Base-by-base conservation (phyloP, 805 yeast species). In the Wickerhamiella parazyma region DNA sequence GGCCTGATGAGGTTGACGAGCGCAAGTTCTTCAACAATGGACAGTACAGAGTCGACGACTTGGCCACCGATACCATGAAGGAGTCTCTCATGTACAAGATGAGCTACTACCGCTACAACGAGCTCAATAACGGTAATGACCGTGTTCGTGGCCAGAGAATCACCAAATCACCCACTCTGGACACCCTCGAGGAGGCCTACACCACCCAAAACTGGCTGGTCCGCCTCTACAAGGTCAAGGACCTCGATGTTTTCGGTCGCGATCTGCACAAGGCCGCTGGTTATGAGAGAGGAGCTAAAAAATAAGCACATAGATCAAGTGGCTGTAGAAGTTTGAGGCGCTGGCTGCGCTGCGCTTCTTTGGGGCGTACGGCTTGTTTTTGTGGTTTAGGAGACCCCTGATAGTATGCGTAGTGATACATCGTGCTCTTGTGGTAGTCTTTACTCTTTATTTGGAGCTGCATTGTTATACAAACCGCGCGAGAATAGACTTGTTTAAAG, bases 1-100 rank as follows among this genome's bases (percentile, higher is more conserved):
- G 99, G 99, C 99, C 98, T 1, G 96, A 91, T n/a, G 97, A 91
- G 59, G 78, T 91, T 47, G 72, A 69, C 52, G 98, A 91, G 66
- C 69, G 91, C 50, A 73, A 77, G 51, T 91, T 67, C 65, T 91
- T 87, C 71, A 81, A 87, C 18, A 65, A 75, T 44, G 96, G 97
- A 49, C 95, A 86, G 62, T 91, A 85, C 62, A 76, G 77, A 55
- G 80, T 91, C 44, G 97, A 91, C 60, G 75, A 72, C 45, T 66
- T 66, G 26, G 97, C 97, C 12, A 67, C 95, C 2, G 67, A 75
- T 21, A 71, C 95, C 24, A 89, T 93, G 96, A 76, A 73, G 57
- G 71, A 89, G 58, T 82, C 94, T 14, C 66, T 91, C 64, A 75
- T 91, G 86, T 93, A 93, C 72, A 91, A 91, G 69, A 75, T 91